Percentiles rank a stretch among this genome's conserved stretches.
Evolutionary conservation across 1,284 basidiomycete species (phyloP).

Genomic region (Hypsizygus ulmarius): DNA sequence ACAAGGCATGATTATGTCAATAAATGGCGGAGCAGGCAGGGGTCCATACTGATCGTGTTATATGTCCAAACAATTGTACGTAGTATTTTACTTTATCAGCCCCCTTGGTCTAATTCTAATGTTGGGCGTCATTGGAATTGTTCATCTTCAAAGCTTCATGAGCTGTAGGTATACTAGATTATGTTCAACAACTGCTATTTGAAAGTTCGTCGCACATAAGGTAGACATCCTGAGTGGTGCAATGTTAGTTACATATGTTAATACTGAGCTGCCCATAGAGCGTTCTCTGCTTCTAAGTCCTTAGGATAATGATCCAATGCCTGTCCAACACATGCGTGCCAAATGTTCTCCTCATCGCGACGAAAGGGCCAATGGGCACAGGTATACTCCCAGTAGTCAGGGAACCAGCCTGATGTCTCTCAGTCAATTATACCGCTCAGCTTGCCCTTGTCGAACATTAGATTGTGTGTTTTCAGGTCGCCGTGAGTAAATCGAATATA

Average conservation of each 20-base stretch:
- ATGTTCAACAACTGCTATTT: too few species aligned
- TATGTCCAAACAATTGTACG: too few species aligned
- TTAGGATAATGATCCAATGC: constrained; percentile 7
- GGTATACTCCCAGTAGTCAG: constrained; percentile 19
- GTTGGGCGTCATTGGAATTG: too few species aligned
- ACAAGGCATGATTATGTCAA: constrained; percentile 52
- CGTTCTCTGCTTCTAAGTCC: constrained; percentile 2
- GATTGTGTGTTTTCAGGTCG: constrained; percentile 21
- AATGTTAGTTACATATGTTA: too few species aligned
- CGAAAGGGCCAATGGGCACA: neutral
- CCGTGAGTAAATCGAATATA: constrained; percentile 18
- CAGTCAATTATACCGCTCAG: constrained; percentile 21
- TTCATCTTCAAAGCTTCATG: too few species aligned
- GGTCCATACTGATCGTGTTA: constrained; percentile 34
- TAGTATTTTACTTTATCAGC: too few species aligned
- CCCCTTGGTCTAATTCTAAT: too few species aligned
- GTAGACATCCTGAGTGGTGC: too few species aligned
- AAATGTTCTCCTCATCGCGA: neutral
- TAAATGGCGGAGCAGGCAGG: constrained; percentile 55
- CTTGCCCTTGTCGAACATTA: constrained; percentile 18
- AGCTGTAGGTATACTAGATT: too few species aligned
- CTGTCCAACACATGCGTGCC: constrained; percentile 7
- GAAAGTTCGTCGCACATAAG: too few species aligned
- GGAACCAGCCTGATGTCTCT: constrained; percentile 22
- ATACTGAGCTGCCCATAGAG: neutral